These are phyloP conservation scores for Globisporangium lucens DNA, from an alignment of 352 stramenopile genomes.

Conservation along the genomic window DNA sequence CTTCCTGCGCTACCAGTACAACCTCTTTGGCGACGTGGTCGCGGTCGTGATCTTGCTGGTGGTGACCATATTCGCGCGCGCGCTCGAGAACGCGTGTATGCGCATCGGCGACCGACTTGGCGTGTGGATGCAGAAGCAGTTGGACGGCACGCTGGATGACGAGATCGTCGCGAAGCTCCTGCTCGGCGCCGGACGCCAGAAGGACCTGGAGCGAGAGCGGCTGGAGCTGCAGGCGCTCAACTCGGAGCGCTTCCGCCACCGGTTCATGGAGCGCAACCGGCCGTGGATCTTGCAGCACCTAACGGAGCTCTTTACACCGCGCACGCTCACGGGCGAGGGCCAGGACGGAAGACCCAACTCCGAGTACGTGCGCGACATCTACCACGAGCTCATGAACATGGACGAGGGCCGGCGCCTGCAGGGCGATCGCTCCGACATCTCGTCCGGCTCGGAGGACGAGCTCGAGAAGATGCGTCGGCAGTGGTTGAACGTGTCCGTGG, in stretches of 20 bases:
- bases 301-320: conserved; percentile 94
- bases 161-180: conserved; percentile 94
- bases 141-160: conserved; percentile 95
- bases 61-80: conserved; percentile 73
- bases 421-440: conserved; percentile 92
- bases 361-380: conserved; percentile 96
- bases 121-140: conserved; percentile 91
- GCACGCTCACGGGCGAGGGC: conserved; percentile 67
- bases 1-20: conserved; percentile 93
- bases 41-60: conserved; percentile 88
- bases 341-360: conserved; percentile 81
- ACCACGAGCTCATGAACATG: conserved; percentile 95
- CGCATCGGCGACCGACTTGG: conserved; percentile 75
- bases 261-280: conserved; percentile 96
- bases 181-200: conserved; percentile 91
- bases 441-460: conserved; percentile 90
- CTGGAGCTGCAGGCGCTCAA: conserved; percentile 96
- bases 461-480: conserved; percentile 84
- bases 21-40: conserved; percentile 90
- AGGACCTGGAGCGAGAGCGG: conserved; percentile 93
- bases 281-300: conserved; percentile 97
- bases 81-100: conserved; percentile 52
- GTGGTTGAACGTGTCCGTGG: conserved; percentile 82
- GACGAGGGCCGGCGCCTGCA: conserved; percentile 82
- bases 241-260: conserved; percentile 94